Base-by-base conservation (phyloP, 352 stramenopile genomes). In the Pythium utonaiense region DNA sequence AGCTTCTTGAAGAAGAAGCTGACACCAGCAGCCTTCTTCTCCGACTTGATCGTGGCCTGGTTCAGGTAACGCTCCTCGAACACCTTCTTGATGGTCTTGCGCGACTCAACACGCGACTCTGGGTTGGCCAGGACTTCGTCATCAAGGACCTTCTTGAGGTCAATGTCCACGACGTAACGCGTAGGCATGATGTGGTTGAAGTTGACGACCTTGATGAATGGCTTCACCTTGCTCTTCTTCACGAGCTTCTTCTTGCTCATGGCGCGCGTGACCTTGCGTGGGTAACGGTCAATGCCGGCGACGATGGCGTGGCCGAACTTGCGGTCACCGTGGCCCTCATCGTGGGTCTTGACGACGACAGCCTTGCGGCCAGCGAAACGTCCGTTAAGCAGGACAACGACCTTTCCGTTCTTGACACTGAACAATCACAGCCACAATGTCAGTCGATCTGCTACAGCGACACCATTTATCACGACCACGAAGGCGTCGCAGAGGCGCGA, bases 1-100 rank as follows among this genome's bases (percentile, higher is more conserved):
- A 99, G 94, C 85, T 98, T 99, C 78, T 98, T 96, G 94, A 98
- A 99, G 82, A 99, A 99, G 85, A 99, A 99, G 80, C 79, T 96
- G 63, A 96, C 96, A 73, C 96, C 97, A 64, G 90, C 86, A 72
- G 97, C 96, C 88, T 99, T 99, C 93, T 98, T 98, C 78, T 98
- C 95, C 70, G 89, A 98, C 75, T 98, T 99, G 71, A 89, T 93
- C 57, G 89, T 78, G 58, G 88, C 95, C 80, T 98, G 96, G 78
- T 98, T 98, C 57, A 98, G 75, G 78, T 89, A 92, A 55, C 96
- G 86, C 73, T 99, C 96, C 78, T 99, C 94, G 77, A 99, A 98
- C 63, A 99, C 86, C 85, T 99, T 99, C 88, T 99, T 99, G 79
- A 99, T 96, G 56, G 91, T 97, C 93, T 99, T 98, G 81, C 96